Evolutionary conservation across 2,329 filamentous ascomycete genomes (phyloP).

Genomic region (Allantophomopsis cytisporea): DNA sequence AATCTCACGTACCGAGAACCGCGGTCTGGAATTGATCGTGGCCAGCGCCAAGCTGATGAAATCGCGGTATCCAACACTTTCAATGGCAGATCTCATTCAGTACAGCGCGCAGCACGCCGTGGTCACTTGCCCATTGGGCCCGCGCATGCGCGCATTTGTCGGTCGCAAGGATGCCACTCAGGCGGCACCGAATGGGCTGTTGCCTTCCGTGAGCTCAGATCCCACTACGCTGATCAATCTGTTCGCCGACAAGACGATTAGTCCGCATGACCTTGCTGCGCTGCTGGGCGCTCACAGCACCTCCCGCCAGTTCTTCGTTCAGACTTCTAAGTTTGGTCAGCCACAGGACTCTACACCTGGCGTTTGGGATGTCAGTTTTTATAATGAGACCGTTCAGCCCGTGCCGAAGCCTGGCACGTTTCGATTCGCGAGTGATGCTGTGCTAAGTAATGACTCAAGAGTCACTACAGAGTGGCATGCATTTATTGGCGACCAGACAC

Average conservation of each 20-base stretch:
- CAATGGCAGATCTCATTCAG: slow-evolving; percentile 39
- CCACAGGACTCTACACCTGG: slow-evolving; percentile 32
- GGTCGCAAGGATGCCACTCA: slow-evolving; percentile 29
- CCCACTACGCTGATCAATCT: slow-evolving; percentile 28
- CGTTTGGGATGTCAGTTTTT: slow-evolving; percentile 36
- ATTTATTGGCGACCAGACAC: too few relatives aligned
- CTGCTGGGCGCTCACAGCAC: slow-evolving; percentile 39
- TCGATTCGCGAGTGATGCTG: slow-evolving; percentile 18
- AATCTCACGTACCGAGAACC: slow-evolving; percentile 25
- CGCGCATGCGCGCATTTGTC: slow-evolving; percentile 32
- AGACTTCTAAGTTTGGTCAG: slow-evolving; percentile 21
- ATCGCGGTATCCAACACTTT: slow-evolving; percentile 23
- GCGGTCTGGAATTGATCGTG: slow-evolving; percentile 28
- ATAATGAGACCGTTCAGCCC: slow-evolving; percentile 23
- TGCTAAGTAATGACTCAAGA: not conserved
- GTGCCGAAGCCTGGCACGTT: slow-evolving; percentile 16
- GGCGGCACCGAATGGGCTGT: slow-evolving; percentile 25
- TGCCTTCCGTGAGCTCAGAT: slow-evolving; percentile 26
- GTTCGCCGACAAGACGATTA: slow-evolving; percentile 36
- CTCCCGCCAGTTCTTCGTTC: slow-evolving; percentile 24
- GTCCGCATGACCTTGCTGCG: slow-evolving; percentile 32
- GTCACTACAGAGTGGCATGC: too few relatives aligned
- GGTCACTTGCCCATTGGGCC: slow-evolving; percentile 35
- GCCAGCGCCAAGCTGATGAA: slow-evolving; percentile 21
- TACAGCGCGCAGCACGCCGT: slow-evolving; percentile 32